A percentile compares a stretch with the other conserved stretches of the same genome.
These are phyloP conservation scores for Bathelium albidoporum DNA, from an alignment of 495 filamentous ascomycete species.

Conservation along the genomic window DNA sequence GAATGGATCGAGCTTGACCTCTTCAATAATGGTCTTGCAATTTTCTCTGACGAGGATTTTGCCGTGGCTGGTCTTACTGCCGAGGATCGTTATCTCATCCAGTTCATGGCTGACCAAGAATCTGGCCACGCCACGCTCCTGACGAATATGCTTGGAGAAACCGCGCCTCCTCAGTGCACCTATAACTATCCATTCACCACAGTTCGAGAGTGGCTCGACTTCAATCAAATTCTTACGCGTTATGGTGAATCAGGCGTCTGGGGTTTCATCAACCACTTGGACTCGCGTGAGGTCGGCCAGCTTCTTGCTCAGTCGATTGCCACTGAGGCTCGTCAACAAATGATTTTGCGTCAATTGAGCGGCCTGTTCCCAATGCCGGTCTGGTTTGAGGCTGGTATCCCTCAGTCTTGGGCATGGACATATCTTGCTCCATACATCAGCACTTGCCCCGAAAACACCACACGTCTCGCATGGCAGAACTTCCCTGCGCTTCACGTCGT, in stretches of 20 bases:
- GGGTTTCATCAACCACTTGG: constrained; percentile 72
- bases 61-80: constrained; percentile 52
- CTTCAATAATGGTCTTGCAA: constrained; percentile 68
- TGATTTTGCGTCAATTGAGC: constrained; percentile 78
- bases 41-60: constrained; percentile 64
- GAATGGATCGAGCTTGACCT: constrained; percentile 85
- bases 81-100: constrained; percentile 60
- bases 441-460: constrained; percentile 63
- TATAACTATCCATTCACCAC: constrained; percentile 77
- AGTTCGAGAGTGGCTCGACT: constrained; percentile 73
- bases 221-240: constrained; percentile 76
- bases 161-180: constrained; percentile 63
- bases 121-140: constrained; percentile 69
- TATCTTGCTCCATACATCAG: constrained; percentile 77
- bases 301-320: constrained; percentile 68
- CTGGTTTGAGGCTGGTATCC: constrained; percentile 73
- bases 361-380: constrained; percentile 78
- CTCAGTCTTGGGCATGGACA: constrained; percentile 83
- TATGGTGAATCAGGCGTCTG: constrained; percentile 76
- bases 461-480: constrained; percentile 77
- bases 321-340: constrained; percentile 78
- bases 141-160: constrained; percentile 67
- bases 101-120: constrained; percentile 83
- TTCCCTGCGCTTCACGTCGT: constrained; percentile 65
- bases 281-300: constrained; percentile 63